A percentile compares a stretch with the other conserved stretches of the same genome.
Conservation (phyloP, 108 stramenopile genomes). For the Cyclotella kingstonii region DNA sequence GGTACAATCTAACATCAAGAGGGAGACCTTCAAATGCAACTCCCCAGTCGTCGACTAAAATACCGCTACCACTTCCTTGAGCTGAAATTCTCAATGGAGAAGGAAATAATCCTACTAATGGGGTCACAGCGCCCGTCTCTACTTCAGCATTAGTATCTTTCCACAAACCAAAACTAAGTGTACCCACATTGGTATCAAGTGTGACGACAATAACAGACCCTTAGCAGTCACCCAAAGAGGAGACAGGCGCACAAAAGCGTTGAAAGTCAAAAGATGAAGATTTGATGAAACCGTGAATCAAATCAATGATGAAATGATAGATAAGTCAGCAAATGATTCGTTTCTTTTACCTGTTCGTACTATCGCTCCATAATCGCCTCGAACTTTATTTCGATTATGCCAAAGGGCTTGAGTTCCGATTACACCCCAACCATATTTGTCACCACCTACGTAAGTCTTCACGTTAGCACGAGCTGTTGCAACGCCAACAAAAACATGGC, state of each 20-base stretch:
- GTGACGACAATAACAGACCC: constrained; percentile 74
- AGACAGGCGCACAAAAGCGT: too few relatives aligned
- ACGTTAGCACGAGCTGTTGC: constrained; percentile 85
- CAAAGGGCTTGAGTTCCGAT: constrained; percentile 97
- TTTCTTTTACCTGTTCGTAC: constrained; percentile 82
- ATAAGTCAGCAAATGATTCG: too few relatives aligned
- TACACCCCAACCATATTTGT: constrained; percentile 95
- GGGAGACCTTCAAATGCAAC: constrained; percentile 86
- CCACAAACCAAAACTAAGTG: constrained; percentile 77
- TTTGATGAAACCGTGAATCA: too few relatives aligned
- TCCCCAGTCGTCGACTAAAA: constrained; percentile 81
- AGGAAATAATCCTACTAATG: constrained; percentile 42
- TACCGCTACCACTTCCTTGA: constrained; percentile 29
- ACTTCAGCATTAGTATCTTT: constrained; percentile 41
- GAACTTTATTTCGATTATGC: constrained; percentile 77
- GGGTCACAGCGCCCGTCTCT: constrained; percentile 37
- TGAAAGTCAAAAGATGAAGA: too few relatives aligned
- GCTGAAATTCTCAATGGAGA: constrained; percentile 22
- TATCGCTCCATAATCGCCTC: constrained; percentile 77
- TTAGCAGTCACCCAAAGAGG: too few relatives aligned
- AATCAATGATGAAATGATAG: too few relatives aligned
- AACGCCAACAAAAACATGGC: constrained; percentile 95
- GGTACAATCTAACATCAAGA: constrained; percentile 71
- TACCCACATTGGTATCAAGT: constrained; percentile 81
- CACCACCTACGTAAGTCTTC: constrained; percentile 95